Percentiles rank a stretch among this genome's conserved stretches.
Conservation (phyloP, 192 early-diverging fungal genomes). For the Podila epicladia region DNA sequence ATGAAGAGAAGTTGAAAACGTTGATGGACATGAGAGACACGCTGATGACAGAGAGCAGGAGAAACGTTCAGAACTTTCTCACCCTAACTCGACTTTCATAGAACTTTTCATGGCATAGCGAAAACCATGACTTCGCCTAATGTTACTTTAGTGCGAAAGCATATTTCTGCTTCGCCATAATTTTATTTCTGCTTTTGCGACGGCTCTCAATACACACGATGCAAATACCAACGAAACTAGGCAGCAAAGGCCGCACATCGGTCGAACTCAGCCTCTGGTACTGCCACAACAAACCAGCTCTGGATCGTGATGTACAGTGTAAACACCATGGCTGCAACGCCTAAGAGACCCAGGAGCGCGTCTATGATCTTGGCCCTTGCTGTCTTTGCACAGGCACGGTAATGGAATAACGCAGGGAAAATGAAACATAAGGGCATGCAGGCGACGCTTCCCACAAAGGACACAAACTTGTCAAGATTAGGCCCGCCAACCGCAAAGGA, state of each 20-base stretch:
- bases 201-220: no score
- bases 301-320: conserved; percentile 69
- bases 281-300: conserved; percentile 56
- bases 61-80: no score
- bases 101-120: no score
- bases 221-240: background rate
- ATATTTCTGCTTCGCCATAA: no score
- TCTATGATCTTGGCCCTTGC: conserved; percentile 50
- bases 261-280: conserved; percentile 8
- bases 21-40: no score
- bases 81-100: no score
- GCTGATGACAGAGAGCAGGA: no score
- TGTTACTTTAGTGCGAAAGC: no score
- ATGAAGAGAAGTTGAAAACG: no score
- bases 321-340: conserved; percentile 69
- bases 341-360: conserved; percentile 68
- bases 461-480: conserved; percentile 79
- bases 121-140: no score
- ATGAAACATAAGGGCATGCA: conserved; percentile 81
- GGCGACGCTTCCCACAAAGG: conserved; percentile 82
- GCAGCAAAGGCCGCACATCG: conserved; percentile 27
- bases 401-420: conserved; percentile 82
- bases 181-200: no score
- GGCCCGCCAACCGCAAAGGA: conserved; percentile 67
- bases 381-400: conserved; percentile 55